These are phyloP conservation scores for Leccinellum luteum DNA, from an alignment of 768 basidiomycete genomes.

Conservation along the genomic window DNA sequence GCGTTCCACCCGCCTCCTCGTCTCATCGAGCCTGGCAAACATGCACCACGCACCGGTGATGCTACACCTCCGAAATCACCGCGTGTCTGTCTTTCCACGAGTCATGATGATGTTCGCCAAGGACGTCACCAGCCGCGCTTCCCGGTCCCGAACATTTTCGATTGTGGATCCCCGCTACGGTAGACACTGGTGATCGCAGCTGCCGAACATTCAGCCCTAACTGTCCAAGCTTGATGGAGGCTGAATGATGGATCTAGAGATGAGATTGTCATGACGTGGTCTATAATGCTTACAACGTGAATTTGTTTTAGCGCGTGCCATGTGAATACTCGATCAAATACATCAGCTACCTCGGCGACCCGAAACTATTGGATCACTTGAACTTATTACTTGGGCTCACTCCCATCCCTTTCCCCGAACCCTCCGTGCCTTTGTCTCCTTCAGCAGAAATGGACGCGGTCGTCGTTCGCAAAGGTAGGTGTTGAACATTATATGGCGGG, in stretches of 20 bases:
- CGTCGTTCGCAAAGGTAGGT: no score
- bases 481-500: neutral
- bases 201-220: neutral
- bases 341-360: neutral
- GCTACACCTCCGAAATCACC: neutral
- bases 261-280: neutral
- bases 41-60: slow-evolving; percentile 8
- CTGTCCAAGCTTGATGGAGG: neutral
- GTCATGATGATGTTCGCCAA: neutral
- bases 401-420: neutral
- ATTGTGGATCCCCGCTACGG: slow-evolving; percentile 11
- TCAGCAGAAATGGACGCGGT: no score
- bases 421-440: neutral
- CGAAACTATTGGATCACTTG: neutral
- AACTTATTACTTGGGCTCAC: neutral
- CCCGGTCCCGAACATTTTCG: slow-evolving; percentile 10
- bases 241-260: neutral
- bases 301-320: neutral
- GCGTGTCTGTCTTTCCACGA: slow-evolving; percentile 10
- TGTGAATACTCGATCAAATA: neutral
- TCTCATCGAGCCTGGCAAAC: neutral
- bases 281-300: neutral
- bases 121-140: neutral
- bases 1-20: neutral
- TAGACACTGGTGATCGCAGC: neutral